Conservation (phyloP, 768 basidiomycete species). For the Dacryopinax primogenitus region DNA sequence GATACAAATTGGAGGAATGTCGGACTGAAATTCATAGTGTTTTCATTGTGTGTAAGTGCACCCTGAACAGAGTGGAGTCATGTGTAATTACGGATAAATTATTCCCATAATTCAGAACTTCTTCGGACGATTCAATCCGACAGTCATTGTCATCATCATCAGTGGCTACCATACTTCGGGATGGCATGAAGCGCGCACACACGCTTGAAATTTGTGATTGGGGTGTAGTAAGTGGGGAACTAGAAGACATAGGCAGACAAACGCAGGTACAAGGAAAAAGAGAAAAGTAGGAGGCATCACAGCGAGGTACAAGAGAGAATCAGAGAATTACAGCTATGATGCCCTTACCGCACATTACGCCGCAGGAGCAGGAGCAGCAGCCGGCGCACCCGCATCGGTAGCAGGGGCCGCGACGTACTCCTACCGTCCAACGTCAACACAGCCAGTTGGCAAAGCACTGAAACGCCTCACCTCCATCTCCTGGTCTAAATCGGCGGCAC, state of each 20-base stretch:
- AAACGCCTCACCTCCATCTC: constrained; percentile 78
- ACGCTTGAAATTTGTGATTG: background rate
- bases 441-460: background rate
- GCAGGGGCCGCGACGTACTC: constrained; percentile 14
- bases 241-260: too few relatives aligned
- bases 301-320: background rate
- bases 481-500: constrained; percentile 82
- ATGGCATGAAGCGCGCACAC: background rate
- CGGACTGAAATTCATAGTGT: background rate
- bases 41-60: too few relatives aligned
- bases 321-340: background rate
- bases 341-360: constrained; percentile 12
- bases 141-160: background rate
- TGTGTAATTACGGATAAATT: background rate
- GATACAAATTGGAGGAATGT: background rate
- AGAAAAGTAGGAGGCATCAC: background rate
- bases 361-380: constrained; percentile 17
- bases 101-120: background rate
- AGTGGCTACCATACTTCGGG: background rate
- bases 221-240: background rate
- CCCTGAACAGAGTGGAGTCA: background rate
- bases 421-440: constrained; percentile 11
- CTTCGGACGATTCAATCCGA: background rate
- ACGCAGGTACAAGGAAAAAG: background rate
- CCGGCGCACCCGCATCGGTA: constrained; percentile 7